Base-by-base conservation (phyloP, 2,329 filamentous ascomycete species). In the Ophiostoma fasciatum region DNA sequence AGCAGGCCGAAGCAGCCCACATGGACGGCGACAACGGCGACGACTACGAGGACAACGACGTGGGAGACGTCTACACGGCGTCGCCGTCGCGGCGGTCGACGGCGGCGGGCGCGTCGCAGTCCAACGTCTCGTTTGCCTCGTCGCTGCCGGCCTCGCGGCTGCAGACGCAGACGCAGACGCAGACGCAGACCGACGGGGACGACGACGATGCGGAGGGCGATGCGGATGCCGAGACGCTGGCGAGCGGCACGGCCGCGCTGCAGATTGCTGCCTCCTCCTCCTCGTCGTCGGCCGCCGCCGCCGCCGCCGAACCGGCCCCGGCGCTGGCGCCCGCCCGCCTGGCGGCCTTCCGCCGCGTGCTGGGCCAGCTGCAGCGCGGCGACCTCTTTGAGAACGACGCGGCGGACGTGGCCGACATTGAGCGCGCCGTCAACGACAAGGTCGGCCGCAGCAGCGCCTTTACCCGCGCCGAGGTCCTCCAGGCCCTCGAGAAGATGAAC, bases 371-470 rank as follows among this genome's bases (percentile, higher is more conserved):
- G 36, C 78, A 94, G 50, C 78, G 79, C 48, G 26, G 31, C 4
- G 67, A 73, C 11, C 57, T 98, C n/a, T 98, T 98, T 53, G 74
- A 78, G 22, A 82, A 92, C 42, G 90, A 96, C 49, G 74, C 78
- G 14, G 84, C 85, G 12, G 69, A 78, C 42, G 68, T 94, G 2
- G 72, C 76, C 43, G 71, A 72, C 19, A 67, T 98, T 22, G 67
- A 94, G 14, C 68, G 67, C 4, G 82, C 82, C 8, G 81, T 98
- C 34, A 98, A 98, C 54, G 62, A 61, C 4, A 73, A 74, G 47
- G 48, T 94, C 31, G 48, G 58, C 3, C 52, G 60, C 19, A 68
- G 67, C 5, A 68, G 70, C 7, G 58, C 65, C 26, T 98, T 94
- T 58, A 68, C 64, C 19, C 68, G 68, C 26, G 63, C 62, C 0